phyloP scores from a whole-genome alignment of 108 stramenopile genomes.

The Nitzschia sp. region DNA sequence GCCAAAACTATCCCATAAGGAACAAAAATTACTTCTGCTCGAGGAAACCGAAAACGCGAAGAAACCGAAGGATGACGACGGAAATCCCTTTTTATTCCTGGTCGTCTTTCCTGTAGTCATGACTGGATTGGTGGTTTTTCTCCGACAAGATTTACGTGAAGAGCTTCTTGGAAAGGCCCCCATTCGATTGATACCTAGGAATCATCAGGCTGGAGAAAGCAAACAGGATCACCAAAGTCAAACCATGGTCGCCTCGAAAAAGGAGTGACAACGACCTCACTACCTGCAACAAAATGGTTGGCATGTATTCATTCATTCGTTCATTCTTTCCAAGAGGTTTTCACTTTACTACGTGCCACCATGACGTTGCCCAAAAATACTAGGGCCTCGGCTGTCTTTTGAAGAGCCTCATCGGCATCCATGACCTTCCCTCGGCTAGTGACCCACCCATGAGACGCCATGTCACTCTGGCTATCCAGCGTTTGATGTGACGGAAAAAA shows the following conservation, averaged over 20 bases:
- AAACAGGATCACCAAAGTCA: not conserved
- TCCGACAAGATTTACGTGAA: constrained; percentile 38
- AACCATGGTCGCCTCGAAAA: no score
- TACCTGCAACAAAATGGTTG: not conserved
- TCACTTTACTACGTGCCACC: constrained; percentile 73
- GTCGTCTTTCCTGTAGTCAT: constrained; percentile 35
- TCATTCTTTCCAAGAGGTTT: constrained; percentile 53
- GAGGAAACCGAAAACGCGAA: not conserved
- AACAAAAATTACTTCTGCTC: not conserved
- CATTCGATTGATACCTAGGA: no score
- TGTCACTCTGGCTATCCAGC: constrained; percentile 5
- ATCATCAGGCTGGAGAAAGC: not conserved
- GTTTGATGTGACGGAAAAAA: constrained; percentile 64
- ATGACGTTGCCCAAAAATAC: constrained; percentile 73
- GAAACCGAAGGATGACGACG: not conserved
- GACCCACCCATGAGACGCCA: constrained; percentile 49
- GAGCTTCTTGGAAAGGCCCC: constrained; percentile 7
- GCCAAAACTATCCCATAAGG: not conserved
- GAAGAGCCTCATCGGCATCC: constrained; percentile 46
- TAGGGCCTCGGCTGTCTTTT: constrained; percentile 68
- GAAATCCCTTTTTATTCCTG: constrained; percentile 27
- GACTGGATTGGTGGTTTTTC: constrained; percentile 20
- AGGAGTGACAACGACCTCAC: no score
- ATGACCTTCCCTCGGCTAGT: constrained; percentile 30
- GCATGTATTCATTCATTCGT: not conserved